Evolutionary conservation across 2,329 filamentous ascomycete genomes (phyloP), one percentile per base, ranked within the genome.

Genomic region (Albifimbria verrucaria): DNA sequence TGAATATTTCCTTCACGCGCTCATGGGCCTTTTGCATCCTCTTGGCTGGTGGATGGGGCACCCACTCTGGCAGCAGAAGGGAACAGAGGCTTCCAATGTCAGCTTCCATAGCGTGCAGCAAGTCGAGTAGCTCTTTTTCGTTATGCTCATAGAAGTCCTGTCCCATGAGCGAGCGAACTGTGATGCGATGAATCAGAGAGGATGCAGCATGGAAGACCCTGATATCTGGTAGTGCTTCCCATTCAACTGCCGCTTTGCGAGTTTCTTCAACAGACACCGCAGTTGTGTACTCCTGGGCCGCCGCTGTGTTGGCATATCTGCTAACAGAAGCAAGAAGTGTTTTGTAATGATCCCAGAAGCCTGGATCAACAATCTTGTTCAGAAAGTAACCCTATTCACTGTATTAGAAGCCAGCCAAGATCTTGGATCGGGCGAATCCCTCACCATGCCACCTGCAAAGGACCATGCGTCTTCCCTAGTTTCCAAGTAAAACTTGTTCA

Each of bases 121-220:
- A 41, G 10, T 52, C 20, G 12, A 55, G 47, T 12, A 61, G 52
- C 46, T 62, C 59, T 1, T 23, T 28, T 24, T 43, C 50, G 28
- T 55, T 42, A 28, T 55, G 43, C 3, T 41, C 21, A 48, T 55
- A 58, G 49, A 59, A 62, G 55, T 60, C 58, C 10, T 57, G 51
- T 42, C 58, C 59, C 55, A 60, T 55, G 20, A 60, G 25, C 1
- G 49, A 51, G 4, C 52, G 52, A 6, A 59, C 54, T 11, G 52
- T 42, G 36, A 52, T 52, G 1, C 57, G 55, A 49, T 57, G 56
- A n/a, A 51, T 41, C 24, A 61, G 25, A 7, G 50, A 47, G 7
- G 58, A 55, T 1, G 57, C 39, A 2, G 52, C 46, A 1, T 53
- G 52, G 48, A 59, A 61, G 2, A 59, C 49, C 20, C 49, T 49